Percentiles rank a stretch among this genome's conserved stretches.
Conservation (phyloP, 2,329 filamentous ascomycete genomes). For the Tetracladium maxilliforme region DNA sequence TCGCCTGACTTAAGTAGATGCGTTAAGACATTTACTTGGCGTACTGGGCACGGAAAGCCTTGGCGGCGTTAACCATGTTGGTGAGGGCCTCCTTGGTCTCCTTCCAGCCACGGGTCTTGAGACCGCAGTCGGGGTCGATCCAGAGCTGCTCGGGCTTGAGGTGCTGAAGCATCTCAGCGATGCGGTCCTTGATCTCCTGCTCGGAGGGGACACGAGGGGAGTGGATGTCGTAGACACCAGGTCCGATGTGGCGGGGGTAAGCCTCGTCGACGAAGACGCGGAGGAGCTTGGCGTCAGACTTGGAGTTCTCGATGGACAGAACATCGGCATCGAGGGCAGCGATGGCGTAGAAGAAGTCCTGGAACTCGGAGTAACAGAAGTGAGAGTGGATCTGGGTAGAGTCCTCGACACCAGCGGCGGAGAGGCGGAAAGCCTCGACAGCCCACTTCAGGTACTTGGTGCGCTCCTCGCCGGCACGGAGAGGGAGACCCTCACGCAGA, state of each 20-base stretch:
- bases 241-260: constrained; percentile 96
- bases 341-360: constrained; percentile 99
- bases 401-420: constrained; percentile 84
- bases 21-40: constrained; percentile 42
- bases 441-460: constrained; percentile 96
- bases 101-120: constrained; percentile 97
- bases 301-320: constrained; percentile 99
- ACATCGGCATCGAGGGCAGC: constrained; percentile 96
- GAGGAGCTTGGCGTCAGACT: constrained; percentile 98
- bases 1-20: too few species aligned
- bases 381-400: constrained; percentile 99
- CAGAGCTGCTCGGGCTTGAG: constrained; percentile 98
- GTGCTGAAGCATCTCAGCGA: constrained; percentile 95
- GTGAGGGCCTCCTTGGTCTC: constrained; percentile 92
- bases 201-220: constrained; percentile 92
- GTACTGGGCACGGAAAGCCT: constrained; percentile 89
- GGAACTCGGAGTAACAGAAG: constrained; percentile 99
- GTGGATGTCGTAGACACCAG: constrained; percentile 99
- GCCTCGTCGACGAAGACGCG: constrained; percentile 96
- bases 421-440: constrained; percentile 93
- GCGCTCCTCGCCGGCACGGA: constrained; percentile 85
- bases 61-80: constrained; percentile 98
- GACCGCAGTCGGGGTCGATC: constrained; percentile 98
- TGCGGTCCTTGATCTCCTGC: constrained; percentile 96
- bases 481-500: constrained; percentile 97